Conservation (phyloP, 108 stramenopile genomes). For the Craspedostauros australis region DNA sequence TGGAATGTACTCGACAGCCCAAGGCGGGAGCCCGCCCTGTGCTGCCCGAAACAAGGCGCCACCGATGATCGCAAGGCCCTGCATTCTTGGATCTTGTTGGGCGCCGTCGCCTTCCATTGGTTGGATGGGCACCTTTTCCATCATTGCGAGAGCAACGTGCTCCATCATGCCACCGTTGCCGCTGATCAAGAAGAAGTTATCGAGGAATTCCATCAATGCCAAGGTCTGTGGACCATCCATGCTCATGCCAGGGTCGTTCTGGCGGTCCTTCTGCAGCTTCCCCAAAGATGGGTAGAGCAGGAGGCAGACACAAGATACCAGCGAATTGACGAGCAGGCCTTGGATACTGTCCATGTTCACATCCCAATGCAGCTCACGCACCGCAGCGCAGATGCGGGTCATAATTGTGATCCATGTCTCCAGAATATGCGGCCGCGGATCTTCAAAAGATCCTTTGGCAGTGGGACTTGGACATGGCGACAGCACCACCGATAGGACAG, state of each 20-base stretch:
- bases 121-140: constrained; percentile 10
- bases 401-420: constrained; percentile 69
- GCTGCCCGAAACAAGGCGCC: constrained; percentile 60
- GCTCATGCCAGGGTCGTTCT: constrained; percentile 50
- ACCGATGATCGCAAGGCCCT: constrained; percentile 51
- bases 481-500: constrained; percentile 10
- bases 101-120: not conserved
- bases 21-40: constrained; percentile 72
- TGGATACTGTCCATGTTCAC: constrained; percentile 8
- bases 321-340: constrained; percentile 42
- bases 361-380: constrained; percentile 9
- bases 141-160: constrained; percentile 12
- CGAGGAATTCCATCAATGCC: constrained; percentile 59
- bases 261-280: constrained; percentile 28
- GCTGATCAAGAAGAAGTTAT: constrained; percentile 25
- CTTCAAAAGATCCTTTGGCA: constrained; percentile 27
- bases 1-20: constrained; percentile 75
- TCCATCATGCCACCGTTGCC: constrained; percentile 43
- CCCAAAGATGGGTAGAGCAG: constrained; percentile 40
- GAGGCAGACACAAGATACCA: constrained; percentile 30
- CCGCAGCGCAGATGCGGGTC: constrained; percentile 7
- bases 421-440: constrained; percentile 62
- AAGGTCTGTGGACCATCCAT: constrained; percentile 76
- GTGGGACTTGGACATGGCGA: constrained; percentile 18
- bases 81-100: constrained; percentile 16